Base-by-base conservation (phyloP, 2,329 filamentous ascomycete species). In the Colletotrichum sp. region DNA sequence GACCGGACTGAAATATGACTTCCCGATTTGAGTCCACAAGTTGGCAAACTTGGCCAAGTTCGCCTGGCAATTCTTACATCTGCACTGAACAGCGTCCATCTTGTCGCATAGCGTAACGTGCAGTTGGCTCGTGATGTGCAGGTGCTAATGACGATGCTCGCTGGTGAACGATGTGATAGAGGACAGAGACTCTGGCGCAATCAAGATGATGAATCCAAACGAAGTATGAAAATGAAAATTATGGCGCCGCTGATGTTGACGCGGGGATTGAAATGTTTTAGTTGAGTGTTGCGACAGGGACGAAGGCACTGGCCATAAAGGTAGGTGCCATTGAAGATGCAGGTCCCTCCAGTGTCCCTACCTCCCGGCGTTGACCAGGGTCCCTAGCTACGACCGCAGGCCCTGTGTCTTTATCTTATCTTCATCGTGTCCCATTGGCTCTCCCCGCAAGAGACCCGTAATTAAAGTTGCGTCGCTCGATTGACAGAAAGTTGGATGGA, bases 1-100 rank as follows among this genome's bases (percentile, higher is more conserved):
- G 13, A 83, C 78, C 6, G 85, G 85, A n/a, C 83, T 85, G 68
- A 85, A 82, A 73, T 86, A 86, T 26, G 81, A 82, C 63, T 84
- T 85, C 57, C 84, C 85, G 36, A 88, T 82, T 75, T 86, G 82
- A 3, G 78, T 83, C 86, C 86, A 88, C 8, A 83, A 57, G 52
- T 88, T 87, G 71, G 79, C 48, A 63, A 85, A 81, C 2, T 65
- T 72, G 65, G 82, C 82, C n/a, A 86, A 71, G 7, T 78, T 70
- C 8, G 78, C 75, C 28, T 83, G 78, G 74, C 81, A 85, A 34
- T 79, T 79, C 68, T 80, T 78, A 79, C 86, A 88, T 73, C 81
- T 82, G 79, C 83, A 82, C 34, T 77, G 72, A 59, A 87, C 79
- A 7, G 63, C 77, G 36, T 86, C 83, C 85, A 87, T 87, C 60